Base-by-base conservation (phyloP, 176 grass and related monocot species). In the Eleusine coracana region DNA sequence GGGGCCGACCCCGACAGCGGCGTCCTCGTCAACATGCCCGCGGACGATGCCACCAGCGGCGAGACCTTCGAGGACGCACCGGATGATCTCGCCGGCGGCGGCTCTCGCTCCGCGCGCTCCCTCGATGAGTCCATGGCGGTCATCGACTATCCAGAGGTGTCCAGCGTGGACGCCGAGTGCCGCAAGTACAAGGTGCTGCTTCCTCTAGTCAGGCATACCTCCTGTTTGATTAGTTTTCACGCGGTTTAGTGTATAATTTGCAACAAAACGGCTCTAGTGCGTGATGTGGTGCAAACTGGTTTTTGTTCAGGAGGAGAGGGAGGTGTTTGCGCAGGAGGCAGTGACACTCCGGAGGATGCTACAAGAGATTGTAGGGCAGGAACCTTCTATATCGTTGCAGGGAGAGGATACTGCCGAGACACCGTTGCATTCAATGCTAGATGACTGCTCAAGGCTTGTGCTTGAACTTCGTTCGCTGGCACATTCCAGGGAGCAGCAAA, bases 1-100 rank as follows among this genome's bases (percentile, higher is more conserved):
- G 80, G 80, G 46, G 86, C 86, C 11, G 89, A 91, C 87, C 84
- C 81, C 63, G 91, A 97, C 60, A 71, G 73, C 39, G 96, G 87
- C 50, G 82, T 95, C 86, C 89, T 98, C 55, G 91, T 98, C 76
- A 90, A 88, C 78, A 92, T 92, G 62, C 82, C 80, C 5, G 73
- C 78, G 13, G 92, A 95, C 68, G 93, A 92, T 9, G 74, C 77
- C 18, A 88, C 90, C 56, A 92, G 86, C 55, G 92, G 94, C n/a
- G 94, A 96, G 83, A 93, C 89, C 48, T 98, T 98, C 56, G 96
- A 95, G 80, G 96, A 95, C 80, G 96, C 93, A 20, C 82, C 91
- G 3, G 96, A 95, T 41, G 82, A 93, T 44, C 89, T 94, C 25
- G 79, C 74, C 76, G 20, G 40, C 21, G 41, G 16, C 3, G 42